Evolutionary conservation across 108 stramenopile genomes (phyloP).

Genomic region (Pseudonitzschia pungens): DNA sequence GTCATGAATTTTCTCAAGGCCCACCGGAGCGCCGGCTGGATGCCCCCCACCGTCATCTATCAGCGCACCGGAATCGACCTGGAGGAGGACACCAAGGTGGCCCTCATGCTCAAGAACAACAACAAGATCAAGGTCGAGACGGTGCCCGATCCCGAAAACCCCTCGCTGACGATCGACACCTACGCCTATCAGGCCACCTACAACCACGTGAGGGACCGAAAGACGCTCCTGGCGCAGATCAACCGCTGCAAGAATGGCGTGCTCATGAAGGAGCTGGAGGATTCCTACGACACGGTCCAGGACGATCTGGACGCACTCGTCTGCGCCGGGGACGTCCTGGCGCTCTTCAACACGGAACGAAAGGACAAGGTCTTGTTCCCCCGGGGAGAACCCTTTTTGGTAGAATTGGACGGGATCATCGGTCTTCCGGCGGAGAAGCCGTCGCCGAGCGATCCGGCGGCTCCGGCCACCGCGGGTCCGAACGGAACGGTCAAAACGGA

Average conservation of each 20-base stretch:
- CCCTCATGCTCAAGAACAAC: constrained; percentile 59
- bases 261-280: constrained; percentile 53
- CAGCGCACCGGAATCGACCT: constrained; percentile 74
- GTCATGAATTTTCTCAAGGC: constrained; percentile 71
- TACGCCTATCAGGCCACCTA: constrained; percentile 85
- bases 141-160: constrained; percentile 86
- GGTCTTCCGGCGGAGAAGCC: constrained; percentile 18
- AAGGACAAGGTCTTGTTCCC: constrained; percentile 78
- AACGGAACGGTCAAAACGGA: background rate
- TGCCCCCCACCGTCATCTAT: constrained; percentile 71
- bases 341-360: constrained; percentile 70
- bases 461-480: background rate
- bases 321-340: constrained; percentile 72
- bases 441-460: background rate
- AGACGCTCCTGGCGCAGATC: constrained; percentile 72
- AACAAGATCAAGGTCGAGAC: constrained; percentile 75
- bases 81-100: constrained; percentile 54
- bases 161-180: constrained; percentile 53
- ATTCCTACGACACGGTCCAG: constrained; percentile 78
- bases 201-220: constrained; percentile 55
- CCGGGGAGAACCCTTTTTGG: constrained; percentile 75
- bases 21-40: constrained; percentile 74
- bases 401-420: constrained; percentile 82
- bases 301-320: constrained; percentile 65
- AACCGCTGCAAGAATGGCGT: constrained; percentile 81